A percentile compares a stretch with the other conserved stretches of the same genome.
These are phyloP conservation scores for Pichia nanzhaoensis DNA, from an alignment of 805 yeast genomes.

Conservation along the genomic window DNA sequence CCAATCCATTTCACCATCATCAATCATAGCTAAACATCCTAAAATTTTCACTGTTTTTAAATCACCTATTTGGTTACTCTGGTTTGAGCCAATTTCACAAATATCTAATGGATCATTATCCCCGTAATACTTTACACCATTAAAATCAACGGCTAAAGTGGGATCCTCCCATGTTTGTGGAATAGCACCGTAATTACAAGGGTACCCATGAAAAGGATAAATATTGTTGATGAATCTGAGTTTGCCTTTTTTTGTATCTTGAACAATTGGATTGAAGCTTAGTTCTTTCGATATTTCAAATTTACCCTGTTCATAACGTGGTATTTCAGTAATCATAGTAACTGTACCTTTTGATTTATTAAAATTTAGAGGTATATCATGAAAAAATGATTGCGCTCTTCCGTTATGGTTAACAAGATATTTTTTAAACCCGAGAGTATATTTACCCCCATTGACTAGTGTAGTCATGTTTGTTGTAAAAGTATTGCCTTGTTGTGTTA, in stretches of 20 bases:
- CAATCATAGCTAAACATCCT: conserved; percentile 73
- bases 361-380: conserved; percentile 58
- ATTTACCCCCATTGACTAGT: conserved; percentile 31
- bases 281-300: conserved; percentile 61
- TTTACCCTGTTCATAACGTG: conserved; percentile 79
- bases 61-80: conserved; percentile 37
- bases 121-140: conserved; percentile 40
- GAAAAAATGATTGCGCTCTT: conserved; percentile 49
- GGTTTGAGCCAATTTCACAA: conserved; percentile 71
- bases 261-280: conserved; percentile 69
- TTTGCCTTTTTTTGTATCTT: conserved; percentile 64
- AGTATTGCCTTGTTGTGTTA: too few species aligned
- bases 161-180: conserved; percentile 99
- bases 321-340: conserved; percentile 69
- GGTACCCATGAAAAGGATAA: conserved; percentile 79
- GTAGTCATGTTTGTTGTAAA: background rate
- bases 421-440: conserved; percentile 34
- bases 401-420: conserved; percentile 27
- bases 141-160: conserved; percentile 35
- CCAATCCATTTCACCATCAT: conserved; percentile 98
- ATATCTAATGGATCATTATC: conserved; percentile 96
- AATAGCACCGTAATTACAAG: conserved; percentile 82
- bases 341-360: conserved; percentile 38
- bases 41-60: conserved; percentile 60
- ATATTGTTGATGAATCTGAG: conserved; percentile 71